Evolutionary conservation across 176 grass and related monocot species (phyloP).

Genomic region (Echinochloa phyllopogon): DNA sequence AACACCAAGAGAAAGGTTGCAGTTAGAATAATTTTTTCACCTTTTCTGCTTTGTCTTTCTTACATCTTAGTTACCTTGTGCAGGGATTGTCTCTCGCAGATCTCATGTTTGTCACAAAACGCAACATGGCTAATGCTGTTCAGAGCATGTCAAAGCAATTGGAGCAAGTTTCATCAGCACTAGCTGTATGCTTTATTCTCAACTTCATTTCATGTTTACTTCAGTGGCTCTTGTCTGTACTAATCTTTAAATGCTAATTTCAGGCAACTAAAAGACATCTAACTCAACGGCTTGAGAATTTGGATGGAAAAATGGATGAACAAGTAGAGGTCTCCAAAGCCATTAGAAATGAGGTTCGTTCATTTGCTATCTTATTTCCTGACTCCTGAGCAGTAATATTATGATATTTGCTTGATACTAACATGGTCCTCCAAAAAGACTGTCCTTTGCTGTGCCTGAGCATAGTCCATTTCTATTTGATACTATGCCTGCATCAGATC

Average conservation of each 20-base stretch:
- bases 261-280: constrained; percentile 91
- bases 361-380: constrained; percentile 28
- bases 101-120: constrained; percentile 97
- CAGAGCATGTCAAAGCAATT: constrained; percentile 90
- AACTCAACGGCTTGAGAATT: constrained; percentile 82
- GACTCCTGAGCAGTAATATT: background rate
- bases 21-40: background rate
- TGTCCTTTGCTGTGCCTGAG: constrained; percentile 5
- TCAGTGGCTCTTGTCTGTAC: background rate
- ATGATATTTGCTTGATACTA: constrained; percentile 18
- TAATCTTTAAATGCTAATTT: constrained; percentile 31
- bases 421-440: background rate
- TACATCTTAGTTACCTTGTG: constrained; percentile 50
- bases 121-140: constrained; percentile 87
- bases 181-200: constrained; percentile 66
- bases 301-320: constrained; percentile 93
- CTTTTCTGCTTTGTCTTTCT: constrained; percentile 22
- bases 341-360: constrained; percentile 83
- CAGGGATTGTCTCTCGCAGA: constrained; percentile 92
- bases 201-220: constrained; percentile 32
- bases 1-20: background rate
- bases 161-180: constrained; percentile 81
- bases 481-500: constrained; percentile 7
- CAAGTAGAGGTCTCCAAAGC: constrained; percentile 82
- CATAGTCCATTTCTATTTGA: background rate